These are phyloP conservation scores for Pseudogymnoascus sp. DNA, from an alignment of 2,329 filamentous ascomycete species.

Conservation along the genomic window DNA sequence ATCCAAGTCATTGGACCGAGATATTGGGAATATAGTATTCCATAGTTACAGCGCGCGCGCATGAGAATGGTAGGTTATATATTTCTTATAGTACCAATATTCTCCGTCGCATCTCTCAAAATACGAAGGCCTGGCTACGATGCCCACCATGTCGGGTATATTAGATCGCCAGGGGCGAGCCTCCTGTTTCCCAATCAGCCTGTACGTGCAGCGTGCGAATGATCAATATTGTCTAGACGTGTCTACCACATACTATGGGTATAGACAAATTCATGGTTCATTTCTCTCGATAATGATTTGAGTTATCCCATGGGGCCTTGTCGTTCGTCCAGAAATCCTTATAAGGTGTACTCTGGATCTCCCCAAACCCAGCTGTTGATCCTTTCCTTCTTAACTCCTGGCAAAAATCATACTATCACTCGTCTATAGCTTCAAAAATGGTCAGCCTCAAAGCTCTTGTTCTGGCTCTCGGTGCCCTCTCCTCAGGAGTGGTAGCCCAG, in stretches of 20 bases:
- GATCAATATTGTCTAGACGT: neutral
- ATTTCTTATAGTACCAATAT: conserved; percentile 4
- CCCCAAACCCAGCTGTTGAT: neutral
- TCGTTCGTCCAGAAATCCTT: neutral
- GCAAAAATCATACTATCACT: neutral
- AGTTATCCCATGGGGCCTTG: neutral
- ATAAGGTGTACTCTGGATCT: neutral
- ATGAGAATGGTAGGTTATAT: neutral
- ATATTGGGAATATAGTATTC: conserved; percentile 9
- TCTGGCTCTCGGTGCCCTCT: neutral
- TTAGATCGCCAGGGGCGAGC: conserved; percentile 4
- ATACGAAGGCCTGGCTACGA: neutral
- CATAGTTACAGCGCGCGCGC: neutral
- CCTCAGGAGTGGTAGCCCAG: neutral
- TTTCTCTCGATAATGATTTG: neutral
- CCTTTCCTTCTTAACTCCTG: neutral
- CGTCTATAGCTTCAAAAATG: conserved; percentile 5
- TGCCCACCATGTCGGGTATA: neutral
- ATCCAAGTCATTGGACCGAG: conserved; percentile 6
- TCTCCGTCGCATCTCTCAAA: neutral
- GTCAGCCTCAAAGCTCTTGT: conserved; percentile 1
- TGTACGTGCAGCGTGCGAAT: neutral
- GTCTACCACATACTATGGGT: neutral
- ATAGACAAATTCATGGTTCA: neutral
- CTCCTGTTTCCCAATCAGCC: neutral